A percentile compares a stretch with the other conserved stretches of the same genome.
These are phyloP conservation scores for Suillus subaureus DNA, from an alignment of 768 basidiomycete genomes.

Conservation along the genomic window DNA sequence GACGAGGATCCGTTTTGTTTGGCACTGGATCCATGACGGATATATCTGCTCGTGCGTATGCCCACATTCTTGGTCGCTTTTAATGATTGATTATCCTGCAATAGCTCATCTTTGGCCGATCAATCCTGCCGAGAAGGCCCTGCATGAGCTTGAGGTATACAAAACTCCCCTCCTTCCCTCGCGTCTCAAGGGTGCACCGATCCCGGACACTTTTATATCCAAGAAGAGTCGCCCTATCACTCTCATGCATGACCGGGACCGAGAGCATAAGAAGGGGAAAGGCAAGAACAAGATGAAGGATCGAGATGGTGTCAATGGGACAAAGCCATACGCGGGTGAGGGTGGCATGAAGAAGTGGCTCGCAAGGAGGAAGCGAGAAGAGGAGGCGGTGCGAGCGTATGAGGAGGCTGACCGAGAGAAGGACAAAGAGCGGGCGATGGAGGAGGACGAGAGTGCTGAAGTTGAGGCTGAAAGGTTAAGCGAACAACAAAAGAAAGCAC, in stretches of 20 bases:
- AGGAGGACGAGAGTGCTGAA: constrained; percentile 35
- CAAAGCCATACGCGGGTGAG: constrained; percentile 78
- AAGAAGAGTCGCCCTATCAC: constrained; percentile 43
- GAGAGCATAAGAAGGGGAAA: constrained; percentile 45
- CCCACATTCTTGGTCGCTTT: constrained; percentile 10
- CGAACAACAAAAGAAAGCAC: constrained; percentile 19
- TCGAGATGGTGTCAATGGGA: constrained; percentile 46
- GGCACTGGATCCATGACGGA: constrained; percentile 39
- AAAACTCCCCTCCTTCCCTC: constrained; percentile 78
- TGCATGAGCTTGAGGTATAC: constrained; percentile 76
- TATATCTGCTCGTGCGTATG: constrained; percentile 34
- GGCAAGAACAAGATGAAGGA: constrained; percentile 38
- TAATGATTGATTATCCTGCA: constrained; percentile 19
- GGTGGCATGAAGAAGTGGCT: constrained; percentile 80
- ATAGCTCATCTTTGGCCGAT: constrained; percentile 35
- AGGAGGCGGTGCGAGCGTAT: constrained; percentile 40
- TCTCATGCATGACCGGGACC: constrained; percentile 62
- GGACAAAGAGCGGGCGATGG: constrained; percentile 36
- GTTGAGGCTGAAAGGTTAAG: constrained; percentile 21
- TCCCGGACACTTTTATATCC: constrained; percentile 68
- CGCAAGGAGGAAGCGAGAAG: constrained; percentile 61
- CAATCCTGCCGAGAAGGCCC: constrained; percentile 63
- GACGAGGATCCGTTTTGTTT: constrained; percentile 57
- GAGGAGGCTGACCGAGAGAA: constrained; percentile 24
- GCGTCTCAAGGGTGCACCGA: constrained; percentile 42